Evolutionary conservation across 2,329 filamentous ascomycete species (phyloP).

Genomic region (Calonectria multiphialidica): DNA sequence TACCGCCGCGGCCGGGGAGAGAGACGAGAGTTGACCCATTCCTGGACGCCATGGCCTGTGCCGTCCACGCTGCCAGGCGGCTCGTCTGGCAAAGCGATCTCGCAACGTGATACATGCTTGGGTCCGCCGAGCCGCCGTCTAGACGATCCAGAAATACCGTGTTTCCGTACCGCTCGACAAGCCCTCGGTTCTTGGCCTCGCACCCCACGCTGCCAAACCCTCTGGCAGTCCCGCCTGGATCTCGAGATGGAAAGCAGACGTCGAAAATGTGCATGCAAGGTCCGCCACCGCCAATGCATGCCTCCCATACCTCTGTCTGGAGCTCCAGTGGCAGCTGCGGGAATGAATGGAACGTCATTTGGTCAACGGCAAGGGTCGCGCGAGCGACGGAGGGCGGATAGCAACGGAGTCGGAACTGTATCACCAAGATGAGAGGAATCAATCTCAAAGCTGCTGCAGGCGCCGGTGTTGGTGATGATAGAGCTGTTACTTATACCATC

Average conservation of each 20-base stretch:
- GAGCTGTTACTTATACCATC: background rate
- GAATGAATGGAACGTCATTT: conserved; percentile 40
- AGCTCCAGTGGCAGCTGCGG: conserved; percentile 37
- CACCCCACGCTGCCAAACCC: conserved; percentile 23
- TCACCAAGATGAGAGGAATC: background rate
- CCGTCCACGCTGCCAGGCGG: conserved; percentile 23
- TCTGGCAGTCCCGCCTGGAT: conserved; percentile 18
- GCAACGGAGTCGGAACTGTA: background rate
- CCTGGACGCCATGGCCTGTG: background rate
- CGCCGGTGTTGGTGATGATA: background rate
- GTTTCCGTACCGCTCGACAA: conserved; percentile 27
- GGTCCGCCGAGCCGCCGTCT: conserved; percentile 19
- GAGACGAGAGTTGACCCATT: conserved; percentile 35
- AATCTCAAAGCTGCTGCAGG: background rate
- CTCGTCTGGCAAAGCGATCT: conserved; percentile 21
- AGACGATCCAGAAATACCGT: conserved; percentile 37
- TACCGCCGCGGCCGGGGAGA: conserved; percentile 40
- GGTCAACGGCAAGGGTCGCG: background rate
- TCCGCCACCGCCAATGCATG: conserved; percentile 25
- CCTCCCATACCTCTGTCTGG: conserved; percentile 41
- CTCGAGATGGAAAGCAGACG: conserved; percentile 43
- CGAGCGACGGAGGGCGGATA: background rate
- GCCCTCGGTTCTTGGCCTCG: background rate
- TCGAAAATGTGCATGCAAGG: conserved; percentile 46
- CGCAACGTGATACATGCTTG: conserved; percentile 33